Conservation (phyloP, 2,329 filamentous ascomycete species). For the Apiospora aurea region DNA sequence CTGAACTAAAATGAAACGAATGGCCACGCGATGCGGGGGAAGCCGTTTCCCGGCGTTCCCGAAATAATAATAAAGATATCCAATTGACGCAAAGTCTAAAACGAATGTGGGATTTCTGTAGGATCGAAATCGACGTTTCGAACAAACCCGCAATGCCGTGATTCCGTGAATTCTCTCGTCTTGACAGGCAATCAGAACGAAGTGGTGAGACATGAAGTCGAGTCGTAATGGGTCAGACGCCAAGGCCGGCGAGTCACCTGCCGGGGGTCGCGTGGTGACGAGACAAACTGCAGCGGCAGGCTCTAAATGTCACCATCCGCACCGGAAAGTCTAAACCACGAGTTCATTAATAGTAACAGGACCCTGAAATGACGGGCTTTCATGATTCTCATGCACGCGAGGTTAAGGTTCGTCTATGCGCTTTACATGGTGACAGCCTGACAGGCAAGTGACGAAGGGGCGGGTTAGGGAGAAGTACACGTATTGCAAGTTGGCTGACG, state of each 20-base stretch:
- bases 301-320: slow-evolving; percentile 17
- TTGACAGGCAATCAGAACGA: neutral
- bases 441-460: slow-evolving; percentile 12
- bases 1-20: too few relatives aligned
- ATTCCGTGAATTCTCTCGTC: neutral
- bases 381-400: neutral
- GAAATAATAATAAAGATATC: neutral
- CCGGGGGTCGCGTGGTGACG: slow-evolving; percentile 8
- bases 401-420: neutral
- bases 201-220: neutral
- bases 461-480: neutral
- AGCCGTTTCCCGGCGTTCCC: neutral
- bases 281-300: neutral
- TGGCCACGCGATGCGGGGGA: neutral
- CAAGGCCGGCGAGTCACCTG: neutral
- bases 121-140: neutral
- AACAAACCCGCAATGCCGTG: neutral
- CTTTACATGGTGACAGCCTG: neutral
- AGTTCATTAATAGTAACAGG: slow-evolving; percentile 8
- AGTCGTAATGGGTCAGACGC: neutral
- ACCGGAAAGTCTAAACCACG: neutral
- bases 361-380: neutral
- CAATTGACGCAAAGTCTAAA: slow-evolving; percentile 1
- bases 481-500: neutral
- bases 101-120: too few relatives aligned